phyloP scores from a whole-genome alignment of 768 basidiomycete species.

The Boletales sp. region DNA sequence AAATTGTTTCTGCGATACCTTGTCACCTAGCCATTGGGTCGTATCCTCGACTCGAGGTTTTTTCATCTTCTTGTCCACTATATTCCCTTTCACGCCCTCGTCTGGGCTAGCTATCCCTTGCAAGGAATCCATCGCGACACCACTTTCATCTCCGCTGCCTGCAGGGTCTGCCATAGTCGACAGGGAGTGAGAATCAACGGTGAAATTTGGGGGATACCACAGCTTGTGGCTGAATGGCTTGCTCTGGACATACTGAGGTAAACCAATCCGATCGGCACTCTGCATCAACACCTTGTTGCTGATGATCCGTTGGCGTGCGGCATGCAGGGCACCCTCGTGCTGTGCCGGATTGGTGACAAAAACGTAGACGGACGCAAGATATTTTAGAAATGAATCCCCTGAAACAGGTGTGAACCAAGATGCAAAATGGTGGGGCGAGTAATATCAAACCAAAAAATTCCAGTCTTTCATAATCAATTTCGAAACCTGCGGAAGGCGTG shows the following conservation, averaged over 20 bases:
- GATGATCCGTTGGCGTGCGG: slow-evolving; percentile 64
- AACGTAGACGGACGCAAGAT: slow-evolving; percentile 67
- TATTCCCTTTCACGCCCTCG: slow-evolving; percentile 5
- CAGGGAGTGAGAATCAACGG: slow-evolving; percentile 21
- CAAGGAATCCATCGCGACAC: slow-evolving; percentile 7
- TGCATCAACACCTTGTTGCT: slow-evolving; percentile 66
- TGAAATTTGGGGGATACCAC: slow-evolving; percentile 58
- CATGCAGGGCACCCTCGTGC: slow-evolving; percentile 67
- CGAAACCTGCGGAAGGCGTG: slow-evolving; percentile 64
- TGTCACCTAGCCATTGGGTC: slow-evolving; percentile 69
- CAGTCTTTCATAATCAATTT: slow-evolving; percentile 78
- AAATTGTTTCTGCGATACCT: slow-evolving; percentile 41
- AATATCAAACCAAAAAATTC: slow-evolving; percentile 67
- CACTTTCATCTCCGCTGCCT: slow-evolving; percentile 30
- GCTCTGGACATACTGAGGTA: slow-evolving; percentile 72
- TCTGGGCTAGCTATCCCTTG: slow-evolving; percentile 10
- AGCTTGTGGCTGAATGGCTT: slow-evolving; percentile 63
- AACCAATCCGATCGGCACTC: slow-evolving; percentile 51
- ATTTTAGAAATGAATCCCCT: slow-evolving; percentile 85
- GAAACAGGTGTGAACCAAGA: slow-evolving; percentile 8
- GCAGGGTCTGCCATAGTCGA: slow-evolving; percentile 17
- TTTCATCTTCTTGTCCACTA: slow-evolving; percentile 36
- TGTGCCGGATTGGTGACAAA: slow-evolving; percentile 65
- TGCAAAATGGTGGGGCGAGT: slow-evolving; percentile 19
- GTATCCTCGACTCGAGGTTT: slow-evolving; percentile 38